Evolutionary conservation across 495 filamentous ascomycete genomes (phyloP).

Genomic region (Achaetomiella virescens): DNA sequence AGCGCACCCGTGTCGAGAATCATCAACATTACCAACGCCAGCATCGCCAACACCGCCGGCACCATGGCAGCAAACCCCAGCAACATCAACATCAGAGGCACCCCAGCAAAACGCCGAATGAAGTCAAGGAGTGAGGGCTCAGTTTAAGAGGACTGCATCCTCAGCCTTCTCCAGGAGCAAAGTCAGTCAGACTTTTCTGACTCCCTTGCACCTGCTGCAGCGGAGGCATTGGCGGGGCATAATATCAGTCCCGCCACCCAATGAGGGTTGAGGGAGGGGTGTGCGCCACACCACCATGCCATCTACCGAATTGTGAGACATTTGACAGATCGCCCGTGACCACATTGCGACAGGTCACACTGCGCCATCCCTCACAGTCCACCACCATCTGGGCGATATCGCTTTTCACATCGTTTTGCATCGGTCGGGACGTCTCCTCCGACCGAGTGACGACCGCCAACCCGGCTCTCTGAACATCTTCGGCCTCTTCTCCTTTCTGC

Average conservation of each 20-base stretch:
- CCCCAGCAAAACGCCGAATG: slow-evolving; percentile 9
- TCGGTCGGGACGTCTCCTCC: no score
- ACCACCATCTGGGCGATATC: not conserved
- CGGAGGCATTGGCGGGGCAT: not conserved
- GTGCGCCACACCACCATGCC: not conserved
- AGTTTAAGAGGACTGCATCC: not conserved
- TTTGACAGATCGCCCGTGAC: not conserved
- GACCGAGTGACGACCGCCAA: no score
- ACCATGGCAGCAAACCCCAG: slow-evolving; percentile 2
- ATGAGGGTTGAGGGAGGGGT: not conserved
- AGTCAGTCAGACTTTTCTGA: not conserved
- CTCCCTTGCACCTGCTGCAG: not conserved
- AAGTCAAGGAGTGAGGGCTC: not conserved
- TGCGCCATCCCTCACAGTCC: not conserved
- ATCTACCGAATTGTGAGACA: not conserved
- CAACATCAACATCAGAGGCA: slow-evolving; percentile 15
- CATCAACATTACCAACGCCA: slow-evolving; percentile 17
- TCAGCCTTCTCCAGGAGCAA: not conserved
- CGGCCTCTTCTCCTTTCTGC: no score
- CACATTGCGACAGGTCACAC: not conserved
- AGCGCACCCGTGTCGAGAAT: slow-evolving; percentile 17
- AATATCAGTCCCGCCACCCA: not conserved
- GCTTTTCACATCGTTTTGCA: no score
- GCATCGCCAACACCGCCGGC: slow-evolving; percentile 5
- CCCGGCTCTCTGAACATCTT: no score